A percentile compares a stretch with the other conserved stretches of the same genome.
Evolutionary conservation across 169 alveolate species (phyloP).

Genomic region (Cyclospora cayetanensis): DNA sequence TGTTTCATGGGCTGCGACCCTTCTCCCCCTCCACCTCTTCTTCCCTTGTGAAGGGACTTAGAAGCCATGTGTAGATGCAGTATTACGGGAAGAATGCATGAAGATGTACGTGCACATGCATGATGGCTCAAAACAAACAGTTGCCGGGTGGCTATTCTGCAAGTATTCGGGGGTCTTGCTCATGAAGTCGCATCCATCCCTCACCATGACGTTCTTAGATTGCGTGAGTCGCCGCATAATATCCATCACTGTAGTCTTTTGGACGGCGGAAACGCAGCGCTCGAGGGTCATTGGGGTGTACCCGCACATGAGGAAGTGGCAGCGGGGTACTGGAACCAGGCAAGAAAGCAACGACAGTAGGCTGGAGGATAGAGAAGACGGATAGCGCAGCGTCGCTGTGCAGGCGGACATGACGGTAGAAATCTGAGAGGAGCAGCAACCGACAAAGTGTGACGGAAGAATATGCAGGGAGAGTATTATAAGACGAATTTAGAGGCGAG

Average conservation of each 20-base stretch:
- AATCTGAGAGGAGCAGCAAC: slow-evolving; percentile 54
- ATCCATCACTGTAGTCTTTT: slow-evolving; percentile 96
- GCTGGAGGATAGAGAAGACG: slow-evolving; percentile 98
- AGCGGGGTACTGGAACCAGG: slow-evolving; percentile 98
- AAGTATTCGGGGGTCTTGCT: background rate
- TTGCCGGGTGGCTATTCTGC: background rate
- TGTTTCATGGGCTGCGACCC: no score
- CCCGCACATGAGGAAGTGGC: slow-evolving; percentile 99
- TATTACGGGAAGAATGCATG: no score
- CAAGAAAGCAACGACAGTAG: slow-evolving; percentile 96
- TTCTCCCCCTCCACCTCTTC: no score
- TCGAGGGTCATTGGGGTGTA: slow-evolving; percentile 93
- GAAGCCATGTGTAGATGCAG: no score
- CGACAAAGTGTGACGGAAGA: background rate
- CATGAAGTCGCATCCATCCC: background rate
- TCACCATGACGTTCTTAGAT: slow-evolving; percentile 96
- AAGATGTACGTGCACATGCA: no score
- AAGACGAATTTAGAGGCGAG: background rate
- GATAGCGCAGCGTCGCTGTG: slow-evolving; percentile 93
- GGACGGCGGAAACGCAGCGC: slow-evolving; percentile 74
- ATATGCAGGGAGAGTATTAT: background rate
- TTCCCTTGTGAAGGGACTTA: no score
- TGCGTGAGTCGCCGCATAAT: slow-evolving; percentile 98
- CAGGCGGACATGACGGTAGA: slow-evolving; percentile 94
- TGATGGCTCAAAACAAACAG: no score